phyloP scores from a whole-genome alignment of 2,329 filamentous ascomycete genomes.

The Alternaria atra region DNA sequence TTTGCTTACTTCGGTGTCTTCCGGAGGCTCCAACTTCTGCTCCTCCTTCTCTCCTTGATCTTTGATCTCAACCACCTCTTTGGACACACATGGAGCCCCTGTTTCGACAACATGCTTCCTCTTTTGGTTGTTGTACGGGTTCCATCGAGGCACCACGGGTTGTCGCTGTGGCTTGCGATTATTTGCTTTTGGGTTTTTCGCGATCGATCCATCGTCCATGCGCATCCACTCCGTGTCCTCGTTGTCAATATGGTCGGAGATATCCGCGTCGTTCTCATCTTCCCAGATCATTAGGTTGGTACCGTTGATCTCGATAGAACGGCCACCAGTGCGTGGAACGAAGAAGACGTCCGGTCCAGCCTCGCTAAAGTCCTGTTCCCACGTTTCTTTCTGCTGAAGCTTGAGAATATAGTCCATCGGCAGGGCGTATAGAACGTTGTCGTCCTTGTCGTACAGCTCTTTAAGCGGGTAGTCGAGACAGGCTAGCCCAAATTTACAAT shows the following conservation, averaged over 20 bases:
- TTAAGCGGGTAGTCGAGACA: conserved; percentile 49
- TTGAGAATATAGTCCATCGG: conserved; percentile 52
- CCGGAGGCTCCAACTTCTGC: conserved; percentile 21
- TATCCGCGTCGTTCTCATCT: conserved; percentile 50
- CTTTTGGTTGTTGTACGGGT: conserved; percentile 44
- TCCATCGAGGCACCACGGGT: conserved; percentile 42
- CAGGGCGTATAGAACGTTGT: conserved; percentile 49
- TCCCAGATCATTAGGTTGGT: conserved; percentile 54
- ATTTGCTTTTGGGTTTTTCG: conserved; percentile 47
- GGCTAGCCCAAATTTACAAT: conserved; percentile 51
- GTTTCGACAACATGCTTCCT: conserved; percentile 34
- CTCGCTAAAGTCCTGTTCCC: conserved; percentile 46
- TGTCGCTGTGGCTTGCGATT: conserved; percentile 43
- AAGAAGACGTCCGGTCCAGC: conserved; percentile 38
- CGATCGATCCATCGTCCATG: conserved; percentile 50
- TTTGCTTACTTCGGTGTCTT: conserved; percentile 14
- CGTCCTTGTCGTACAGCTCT: conserved; percentile 49
- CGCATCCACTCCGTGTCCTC: conserved; percentile 49
- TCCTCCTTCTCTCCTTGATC: conserved; percentile 20
- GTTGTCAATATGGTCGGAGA: conserved; percentile 50
- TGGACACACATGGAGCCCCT: conserved; percentile 31
- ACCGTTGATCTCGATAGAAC: conserved; percentile 49
- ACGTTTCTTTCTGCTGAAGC: conserved; percentile 51
- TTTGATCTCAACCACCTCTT: conserved; percentile 29
- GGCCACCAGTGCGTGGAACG: conserved; percentile 51